phyloP scores from a whole-genome alignment of 1,284 basidiomycete genomes.

The Cutaneotrichosporon sp. region DNA sequence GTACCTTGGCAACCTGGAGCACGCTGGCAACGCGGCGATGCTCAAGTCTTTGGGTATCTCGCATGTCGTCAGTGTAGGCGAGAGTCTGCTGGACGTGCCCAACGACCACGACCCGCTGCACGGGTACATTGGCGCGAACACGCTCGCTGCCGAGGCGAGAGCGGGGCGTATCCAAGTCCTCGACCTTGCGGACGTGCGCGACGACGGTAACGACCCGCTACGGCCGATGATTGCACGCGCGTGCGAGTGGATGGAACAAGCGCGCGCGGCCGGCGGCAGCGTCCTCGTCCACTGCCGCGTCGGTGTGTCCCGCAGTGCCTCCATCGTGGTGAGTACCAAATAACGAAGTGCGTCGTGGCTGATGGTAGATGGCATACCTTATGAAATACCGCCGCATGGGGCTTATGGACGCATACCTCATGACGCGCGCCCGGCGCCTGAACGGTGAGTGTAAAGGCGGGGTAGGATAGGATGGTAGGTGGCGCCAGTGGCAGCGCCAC shows the following conservation, averaged over 20 bases:
- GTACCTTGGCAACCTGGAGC: slow-evolving; percentile 93
- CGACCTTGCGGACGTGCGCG: slow-evolving; percentile 52
- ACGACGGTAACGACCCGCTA: slow-evolving; percentile 92
- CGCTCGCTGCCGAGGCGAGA: slow-evolving; percentile 34
- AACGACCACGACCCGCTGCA: slow-evolving; percentile 28
- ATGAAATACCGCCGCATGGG: slow-evolving; percentile 87
- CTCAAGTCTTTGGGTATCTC: slow-evolving; percentile 92
- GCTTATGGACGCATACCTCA: slow-evolving; percentile 84
- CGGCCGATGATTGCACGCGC: slow-evolving; percentile 80
- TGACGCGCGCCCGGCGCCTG: slow-evolving; percentile 43
- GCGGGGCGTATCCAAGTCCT: slow-evolving; percentile 45
- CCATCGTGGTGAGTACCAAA: slow-evolving; percentile 65
- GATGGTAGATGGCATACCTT: slow-evolving; percentile 74
- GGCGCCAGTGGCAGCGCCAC: background rate
- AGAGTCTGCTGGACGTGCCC: slow-evolving; percentile 49
- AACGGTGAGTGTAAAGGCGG: slow-evolving; percentile 28
- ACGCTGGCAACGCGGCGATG: slow-evolving; percentile 92
- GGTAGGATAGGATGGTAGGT: background rate
- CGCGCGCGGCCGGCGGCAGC: slow-evolving; percentile 72
- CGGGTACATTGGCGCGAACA: slow-evolving; percentile 29
- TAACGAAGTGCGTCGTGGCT: too few species aligned
- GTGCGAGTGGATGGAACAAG: slow-evolving; percentile 88
- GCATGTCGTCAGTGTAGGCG: slow-evolving; percentile 94
- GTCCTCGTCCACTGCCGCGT: slow-evolving; percentile 95
- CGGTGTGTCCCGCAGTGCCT: slow-evolving; percentile 87